phyloP scores from a whole-genome alignment of 768 basidiomycete genomes.

The Mrakia frigida region DNA sequence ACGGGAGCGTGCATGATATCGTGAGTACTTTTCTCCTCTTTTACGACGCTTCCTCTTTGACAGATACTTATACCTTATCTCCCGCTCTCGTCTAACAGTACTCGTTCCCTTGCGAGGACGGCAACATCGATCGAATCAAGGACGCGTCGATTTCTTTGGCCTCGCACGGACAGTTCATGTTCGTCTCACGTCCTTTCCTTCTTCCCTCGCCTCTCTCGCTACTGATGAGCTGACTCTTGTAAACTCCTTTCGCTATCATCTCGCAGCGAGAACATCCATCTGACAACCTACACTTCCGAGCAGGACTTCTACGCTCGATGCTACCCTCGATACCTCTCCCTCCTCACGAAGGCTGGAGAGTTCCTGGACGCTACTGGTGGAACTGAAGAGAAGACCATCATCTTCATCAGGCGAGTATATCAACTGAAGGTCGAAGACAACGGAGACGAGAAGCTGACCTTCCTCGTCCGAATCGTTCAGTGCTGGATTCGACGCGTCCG shows the following conservation, averaged over 20 bases:
- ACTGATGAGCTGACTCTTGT: too few species aligned
- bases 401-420: constrained; percentile 71
- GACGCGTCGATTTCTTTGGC: constrained; percentile 79
- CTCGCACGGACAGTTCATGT: constrained; percentile 76
- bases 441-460: neutral
- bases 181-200: constrained; percentile 8
- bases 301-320: constrained; percentile 70
- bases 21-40: too few species aligned
- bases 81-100: neutral
- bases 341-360: constrained; percentile 63
- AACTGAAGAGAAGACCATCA: constrained; percentile 61
- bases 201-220: too few species aligned
- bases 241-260: neutral
- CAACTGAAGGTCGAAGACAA: too few species aligned
- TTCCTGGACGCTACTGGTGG: constrained; percentile 63
- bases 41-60: too few species aligned
- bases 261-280: constrained; percentile 55
- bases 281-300: constrained; percentile 63
- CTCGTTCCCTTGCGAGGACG: constrained; percentile 55
- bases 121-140: constrained; percentile 68
- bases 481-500: constrained; percentile 90
- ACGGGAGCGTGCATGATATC: constrained; percentile 90
- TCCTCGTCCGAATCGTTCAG: constrained; percentile 46
- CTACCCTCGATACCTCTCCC: constrained; percentile 62
- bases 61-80: too few species aligned